Evolutionary conservation across 495 filamentous ascomycete genomes (phyloP), one percentile per base, ranked within the genome.

Genomic region (Xylaria curta): DNA sequence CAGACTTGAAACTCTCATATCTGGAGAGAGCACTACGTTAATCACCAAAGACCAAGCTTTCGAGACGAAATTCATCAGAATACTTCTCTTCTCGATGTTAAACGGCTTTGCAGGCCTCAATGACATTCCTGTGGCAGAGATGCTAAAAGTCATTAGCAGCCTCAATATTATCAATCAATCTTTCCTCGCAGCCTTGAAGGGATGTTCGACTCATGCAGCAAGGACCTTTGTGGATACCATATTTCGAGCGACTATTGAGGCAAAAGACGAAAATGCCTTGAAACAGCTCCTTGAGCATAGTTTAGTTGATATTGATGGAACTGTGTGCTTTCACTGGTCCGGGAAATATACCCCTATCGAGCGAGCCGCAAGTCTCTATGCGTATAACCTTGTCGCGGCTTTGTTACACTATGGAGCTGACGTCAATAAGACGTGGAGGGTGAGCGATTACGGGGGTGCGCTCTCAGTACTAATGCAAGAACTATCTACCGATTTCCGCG

Each of bases 61-160:
- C 38, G 56, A 59, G 31, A 38, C 17, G 56, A 59, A 59, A 19
- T 59, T 59, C 31, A 28, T 31, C 13, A 59, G 56, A 59, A 28
- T 56, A 56, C 53, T 56, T 21, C 53, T 56, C 9, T 56, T 56
- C 13, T 56, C 53, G 1, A 56, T 56, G 53, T 2, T 56, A 28
- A 56, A 56, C 31, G 53, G 53, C 9, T 56, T 56, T 56, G 53
- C 53, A 0, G 53, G 53, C 53, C 53, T 56, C 9, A 15, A 15
- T 28, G 21, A 56, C 24, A 31, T 56, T 31, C 24, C 24, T 15
- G 8, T 31, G 53, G 53, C 31, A 4, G 15, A 56, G 0, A 56
- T 56, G 21, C 36, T 56, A 31, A 56, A 56, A 0, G 31, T 56
- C 4, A 24, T 56, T 56, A 24, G 53, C 24, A 24, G 53, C 24